Conservation (phyloP, 495 filamentous ascomycete genomes). For the Friedmanniomyces simplex region DNA sequence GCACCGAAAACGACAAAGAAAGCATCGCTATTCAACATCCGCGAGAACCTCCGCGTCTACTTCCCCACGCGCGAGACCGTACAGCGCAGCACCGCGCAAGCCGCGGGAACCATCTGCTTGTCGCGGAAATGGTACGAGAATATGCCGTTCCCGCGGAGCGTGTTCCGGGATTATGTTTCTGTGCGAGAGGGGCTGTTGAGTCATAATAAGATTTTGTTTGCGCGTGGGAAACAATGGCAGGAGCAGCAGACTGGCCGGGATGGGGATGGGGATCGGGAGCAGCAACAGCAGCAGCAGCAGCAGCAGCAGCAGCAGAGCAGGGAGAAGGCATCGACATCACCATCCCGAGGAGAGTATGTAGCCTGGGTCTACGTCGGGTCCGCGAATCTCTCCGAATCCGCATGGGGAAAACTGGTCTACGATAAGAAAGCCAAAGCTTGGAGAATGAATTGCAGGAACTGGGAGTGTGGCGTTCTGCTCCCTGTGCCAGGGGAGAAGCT, state of each 20-base stretch:
- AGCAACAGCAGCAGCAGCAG: no score
- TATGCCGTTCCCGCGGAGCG: constrained; percentile 53
- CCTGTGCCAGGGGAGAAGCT: constrained; percentile 31
- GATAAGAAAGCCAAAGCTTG: constrained; percentile 51
- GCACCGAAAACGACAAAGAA: constrained; percentile 2
- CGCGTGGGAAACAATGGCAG: constrained; percentile 38
- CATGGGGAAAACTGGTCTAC: constrained; percentile 71
- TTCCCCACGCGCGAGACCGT: constrained; percentile 77
- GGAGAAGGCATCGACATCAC: no score
- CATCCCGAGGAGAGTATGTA: constrained; percentile 12
- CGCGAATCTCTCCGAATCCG: constrained; percentile 83
- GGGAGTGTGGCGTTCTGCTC: constrained; percentile 88
- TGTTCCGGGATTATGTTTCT: constrained; percentile 67
- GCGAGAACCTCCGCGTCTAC: constrained; percentile 56
- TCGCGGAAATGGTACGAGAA: constrained; percentile 56
- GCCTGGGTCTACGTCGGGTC: constrained; percentile 86
- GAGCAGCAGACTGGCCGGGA: not conserved
- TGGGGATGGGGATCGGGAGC: no score
- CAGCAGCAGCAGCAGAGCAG: no score
- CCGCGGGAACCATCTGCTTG: constrained; percentile 70
- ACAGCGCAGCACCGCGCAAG: constrained; percentile 46
- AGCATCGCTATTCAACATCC: constrained; percentile 30
- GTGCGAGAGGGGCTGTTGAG: constrained; percentile 58
- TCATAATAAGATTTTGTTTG: constrained; percentile 81
- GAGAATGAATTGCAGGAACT: constrained; percentile 81